A percentile compares a stretch with the other conserved stretches of the same genome.
Evolutionary conservation across 768 basidiomycete genomes (phyloP).

Genomic region (Boletus vermiculosoides): DNA sequence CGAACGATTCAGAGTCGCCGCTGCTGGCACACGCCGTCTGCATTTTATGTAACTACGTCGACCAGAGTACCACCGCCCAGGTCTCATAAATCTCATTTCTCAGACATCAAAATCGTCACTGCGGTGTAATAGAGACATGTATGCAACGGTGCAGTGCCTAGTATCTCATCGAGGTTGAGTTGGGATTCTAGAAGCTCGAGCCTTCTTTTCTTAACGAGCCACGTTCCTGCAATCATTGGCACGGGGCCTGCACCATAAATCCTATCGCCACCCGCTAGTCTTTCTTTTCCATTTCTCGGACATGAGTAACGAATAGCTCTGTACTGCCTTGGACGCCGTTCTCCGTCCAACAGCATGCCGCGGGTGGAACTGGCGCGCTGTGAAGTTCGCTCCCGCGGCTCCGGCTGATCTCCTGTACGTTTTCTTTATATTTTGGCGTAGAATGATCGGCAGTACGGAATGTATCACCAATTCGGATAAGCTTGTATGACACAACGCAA

Average conservation of each 20-base stretch:
- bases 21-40: too few relatives aligned
- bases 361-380: neutral
- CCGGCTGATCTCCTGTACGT: neutral
- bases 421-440: neutral
- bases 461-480: neutral
- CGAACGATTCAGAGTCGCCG: too few relatives aligned
- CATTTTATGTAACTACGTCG: too few relatives aligned
- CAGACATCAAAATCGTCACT: neutral
- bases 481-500: neutral
- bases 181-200: neutral
- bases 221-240: neutral
- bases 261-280: neutral
- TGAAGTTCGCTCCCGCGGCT: neutral
- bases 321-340: neutral
- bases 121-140: neutral
- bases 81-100: neutral
- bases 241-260: neutral
- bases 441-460: neutral
- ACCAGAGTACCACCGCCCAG: too few relatives aligned
- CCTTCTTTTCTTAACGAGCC: neutral
- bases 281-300: conserved; percentile 11
- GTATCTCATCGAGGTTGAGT: neutral
- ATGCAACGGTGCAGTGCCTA: neutral
- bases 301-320: neutral
- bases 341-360: too few relatives aligned